Base-by-base conservation (phyloP, 805 yeast genomes). In the Saccharomycopsis schoenii region DNA sequence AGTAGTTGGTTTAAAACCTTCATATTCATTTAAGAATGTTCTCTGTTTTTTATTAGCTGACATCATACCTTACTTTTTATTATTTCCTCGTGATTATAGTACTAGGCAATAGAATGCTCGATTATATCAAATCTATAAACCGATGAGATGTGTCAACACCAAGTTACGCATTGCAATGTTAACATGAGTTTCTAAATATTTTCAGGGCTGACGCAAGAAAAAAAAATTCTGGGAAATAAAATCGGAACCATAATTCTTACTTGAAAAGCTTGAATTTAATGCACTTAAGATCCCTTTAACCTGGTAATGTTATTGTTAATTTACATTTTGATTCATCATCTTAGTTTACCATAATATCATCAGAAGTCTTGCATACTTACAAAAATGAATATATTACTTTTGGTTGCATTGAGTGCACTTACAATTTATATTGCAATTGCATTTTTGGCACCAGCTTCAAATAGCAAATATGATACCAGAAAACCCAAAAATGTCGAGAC, bases 1-100 rank as follows among this genome's bases (percentile, higher is more conserved):
- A 6, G 29, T 24, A 6, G 29, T 19, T 11, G 60, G 60, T 19
- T 50, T 42, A 36, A 51, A 58, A 11, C 60, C 60, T n/a, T 57
- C 52, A 36, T 57, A 57, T 19, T 47, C 55, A 37, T 47, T 21
- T 24, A 47, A 21, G 21, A 47, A 47, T 14, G 34, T 47, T 21
- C 52, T 47, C 21, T 47, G 52, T 8, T 34, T 47, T 21, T 47
- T 47, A 2, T 4, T 15, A 14, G 4, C 34, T 47, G 2, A 15
- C 52, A 47, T 47, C 11, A 17, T 42, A 9, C 2, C 25, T 40
- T 29, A 6, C 6, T 29, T 29, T 6, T 29, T 29, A 29, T 29
- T 29, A 29, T 29, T 29, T 29, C 34, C 6, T 29, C 34, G 3
- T 29, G 34, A 4, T 6, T 29, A 29, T 29, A 3, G 3, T 29